phyloP scores from a whole-genome alignment of 1,139 yeast genomes.

The Candida sanyaensis region DNA sequence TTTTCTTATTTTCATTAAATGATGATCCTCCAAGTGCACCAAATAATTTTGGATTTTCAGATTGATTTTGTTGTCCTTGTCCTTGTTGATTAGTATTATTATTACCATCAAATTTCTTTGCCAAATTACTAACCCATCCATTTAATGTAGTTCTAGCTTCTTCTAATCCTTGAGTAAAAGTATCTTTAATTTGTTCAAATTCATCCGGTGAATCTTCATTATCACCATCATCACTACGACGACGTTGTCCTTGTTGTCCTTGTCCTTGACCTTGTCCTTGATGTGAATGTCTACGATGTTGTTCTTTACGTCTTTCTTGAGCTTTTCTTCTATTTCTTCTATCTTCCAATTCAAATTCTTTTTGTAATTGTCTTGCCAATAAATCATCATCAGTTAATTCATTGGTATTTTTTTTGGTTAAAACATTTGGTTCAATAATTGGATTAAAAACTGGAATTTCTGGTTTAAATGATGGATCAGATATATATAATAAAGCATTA shows the following conservation, averaged over 20 bases:
- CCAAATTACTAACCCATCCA: constrained; percentile 78
- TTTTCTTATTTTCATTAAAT: constrained; percentile 33
- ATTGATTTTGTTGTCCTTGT: constrained; percentile 9
- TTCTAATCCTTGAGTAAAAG: constrained; percentile 73
- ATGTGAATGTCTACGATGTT: constrained; percentile 5
- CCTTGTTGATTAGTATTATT: constrained; percentile 12
- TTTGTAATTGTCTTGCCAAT: constrained; percentile 79
- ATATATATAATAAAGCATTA: constrained; percentile 76
- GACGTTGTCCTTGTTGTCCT: no score
- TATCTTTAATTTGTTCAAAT: constrained; percentile 69
- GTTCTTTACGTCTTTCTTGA: constrained; percentile 10
- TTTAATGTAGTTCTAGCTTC: constrained; percentile 82
- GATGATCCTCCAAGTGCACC: constrained; percentile 53
- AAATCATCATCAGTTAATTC: constrained; percentile 65
- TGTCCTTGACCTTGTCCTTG: constrained; percentile 5
- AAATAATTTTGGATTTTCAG: constrained; percentile 37
- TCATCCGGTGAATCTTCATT: constrained; percentile 63
- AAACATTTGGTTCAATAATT: constrained; percentile 6
- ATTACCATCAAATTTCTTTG: constrained; percentile 52
- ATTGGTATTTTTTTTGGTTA: constrained; percentile 17
- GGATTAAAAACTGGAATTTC: constrained; percentile 47
- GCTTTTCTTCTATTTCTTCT: constrained; percentile 28
- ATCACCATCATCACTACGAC: constrained; percentile 26
- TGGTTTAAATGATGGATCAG: constrained; percentile 74
- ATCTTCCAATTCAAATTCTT: constrained; percentile 59